These are phyloP conservation scores for Salvia sclarea DNA, from an alignment of 305 asterid species.

Conservation along the genomic window DNA sequence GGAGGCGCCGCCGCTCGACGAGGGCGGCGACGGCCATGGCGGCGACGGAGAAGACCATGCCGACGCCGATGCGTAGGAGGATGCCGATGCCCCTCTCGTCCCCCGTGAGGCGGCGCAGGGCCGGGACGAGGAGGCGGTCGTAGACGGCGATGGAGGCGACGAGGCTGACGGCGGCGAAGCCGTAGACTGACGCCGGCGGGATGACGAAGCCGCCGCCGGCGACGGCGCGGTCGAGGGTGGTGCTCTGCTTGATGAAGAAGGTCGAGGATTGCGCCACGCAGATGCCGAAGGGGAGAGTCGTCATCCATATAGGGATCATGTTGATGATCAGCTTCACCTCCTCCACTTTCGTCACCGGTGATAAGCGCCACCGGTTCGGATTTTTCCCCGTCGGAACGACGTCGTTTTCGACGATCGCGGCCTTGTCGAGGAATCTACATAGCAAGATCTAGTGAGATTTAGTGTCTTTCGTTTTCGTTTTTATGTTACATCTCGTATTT, in stretches of 20 bases:
- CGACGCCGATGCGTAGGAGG: slow-evolving; percentile 74
- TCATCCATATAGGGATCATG: slow-evolving; percentile 80
- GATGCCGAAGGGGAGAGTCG: slow-evolving; percentile 69
- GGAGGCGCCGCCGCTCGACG: slow-evolving; percentile 65
- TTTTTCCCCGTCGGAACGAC: slow-evolving; percentile 30
- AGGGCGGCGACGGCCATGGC: slow-evolving; percentile 64
- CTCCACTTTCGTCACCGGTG: slow-evolving; percentile 68
- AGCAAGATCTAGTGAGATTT: background rate
- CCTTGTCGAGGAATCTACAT: slow-evolving; percentile 78
- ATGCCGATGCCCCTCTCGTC: slow-evolving; percentile 68
- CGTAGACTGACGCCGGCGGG: slow-evolving; percentile 67
- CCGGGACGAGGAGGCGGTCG: slow-evolving; percentile 62
- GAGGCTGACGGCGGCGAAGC: slow-evolving; percentile 59
- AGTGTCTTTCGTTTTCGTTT: too few species aligned
- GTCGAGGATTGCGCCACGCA: slow-evolving; percentile 66
- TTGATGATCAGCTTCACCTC: slow-evolving; percentile 69
- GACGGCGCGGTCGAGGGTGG: slow-evolving; percentile 48
- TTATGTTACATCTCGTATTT: background rate
- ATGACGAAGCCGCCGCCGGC: slow-evolving; percentile 35
- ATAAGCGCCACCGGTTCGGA: slow-evolving; percentile 59
- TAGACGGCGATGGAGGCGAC: slow-evolving; percentile 48
- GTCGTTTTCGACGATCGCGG: slow-evolving; percentile 61
- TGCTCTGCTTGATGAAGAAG: slow-evolving; percentile 73
- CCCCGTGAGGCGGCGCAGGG: slow-evolving; percentile 50
- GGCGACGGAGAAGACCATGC: slow-evolving; percentile 58